Evolutionary conservation across 257 asterid genomes (phyloP).

Genomic region (Lavandula angustifolia): DNA sequence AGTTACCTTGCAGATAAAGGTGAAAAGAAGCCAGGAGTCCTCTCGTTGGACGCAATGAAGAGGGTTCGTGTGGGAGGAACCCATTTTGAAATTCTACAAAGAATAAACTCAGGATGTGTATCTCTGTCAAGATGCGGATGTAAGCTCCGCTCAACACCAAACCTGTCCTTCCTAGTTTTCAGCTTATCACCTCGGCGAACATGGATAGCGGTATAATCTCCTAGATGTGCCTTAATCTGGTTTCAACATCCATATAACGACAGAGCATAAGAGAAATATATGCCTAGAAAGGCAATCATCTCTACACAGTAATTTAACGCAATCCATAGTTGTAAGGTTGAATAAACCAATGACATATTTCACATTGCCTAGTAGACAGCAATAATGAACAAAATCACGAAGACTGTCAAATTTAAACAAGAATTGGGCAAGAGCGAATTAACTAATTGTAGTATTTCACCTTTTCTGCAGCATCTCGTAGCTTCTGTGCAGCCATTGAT

Average conservation of each 20-base stretch:
- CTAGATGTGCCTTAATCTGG: slow-evolving; percentile 78
- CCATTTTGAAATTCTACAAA: slow-evolving; percentile 91
- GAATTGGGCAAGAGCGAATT: slow-evolving; percentile 1
- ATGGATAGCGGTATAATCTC: slow-evolving; percentile 94
- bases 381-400: neutral
- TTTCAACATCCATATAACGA: slow-evolving; percentile 21
- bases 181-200: slow-evolving; percentile 93
- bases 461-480: slow-evolving; percentile 76
- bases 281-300: slow-evolving; percentile 2
- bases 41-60: slow-evolving; percentile 90
- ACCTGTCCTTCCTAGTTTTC: slow-evolving; percentile 87
- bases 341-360: neutral
- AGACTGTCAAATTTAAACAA: slow-evolving; percentile 15
- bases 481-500: slow-evolving; percentile 79
- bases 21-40: slow-evolving; percentile 76
- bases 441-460: slow-evolving; percentile 38
- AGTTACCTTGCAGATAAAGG: slow-evolving; percentile 70
- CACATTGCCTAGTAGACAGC: neutral
- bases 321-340: neutral
- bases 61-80: slow-evolving; percentile 79
- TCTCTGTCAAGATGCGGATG: slow-evolving; percentile 97
- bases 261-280: slow-evolving; percentile 6
- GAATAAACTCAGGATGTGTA: slow-evolving; percentile 84
- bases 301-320: slow-evolving; percentile 14
- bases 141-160: slow-evolving; percentile 69